Conservation (phyloP, 2,329 filamentous ascomycete species). For the Ilyonectria sp. region DNA sequence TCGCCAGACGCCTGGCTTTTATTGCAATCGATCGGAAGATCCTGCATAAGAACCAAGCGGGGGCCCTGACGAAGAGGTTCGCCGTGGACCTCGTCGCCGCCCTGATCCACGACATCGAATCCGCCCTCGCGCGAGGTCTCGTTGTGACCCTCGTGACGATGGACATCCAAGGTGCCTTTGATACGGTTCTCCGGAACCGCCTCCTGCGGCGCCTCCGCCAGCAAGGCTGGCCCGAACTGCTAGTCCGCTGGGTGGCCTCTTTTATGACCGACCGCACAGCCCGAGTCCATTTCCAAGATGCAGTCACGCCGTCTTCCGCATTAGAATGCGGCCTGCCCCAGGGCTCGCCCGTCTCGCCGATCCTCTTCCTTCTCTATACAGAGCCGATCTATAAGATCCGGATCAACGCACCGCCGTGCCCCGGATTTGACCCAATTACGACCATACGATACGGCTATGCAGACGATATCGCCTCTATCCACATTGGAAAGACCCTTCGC, state of each 20-base stretch:
- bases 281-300: constrained; percentile 22
- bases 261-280: constrained; percentile 30
- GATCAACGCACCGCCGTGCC: not conserved
- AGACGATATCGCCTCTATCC: not conserved
- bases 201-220: constrained; percentile 31
- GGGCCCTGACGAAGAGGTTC: constrained; percentile 44
- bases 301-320: constrained; percentile 13
- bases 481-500: not conserved
- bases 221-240: constrained; percentile 34
- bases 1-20: constrained; percentile 41
- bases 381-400: not conserved
- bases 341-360: not conserved
- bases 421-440: not conserved
- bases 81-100: constrained; percentile 21
- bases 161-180: constrained; percentile 40
- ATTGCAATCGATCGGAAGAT: constrained; percentile 36
- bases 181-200: constrained; percentile 37
- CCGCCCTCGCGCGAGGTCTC: constrained; percentile 24
- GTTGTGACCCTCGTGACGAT: constrained; percentile 35
- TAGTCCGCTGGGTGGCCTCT: constrained; percentile 29
- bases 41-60: constrained; percentile 38
- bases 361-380: not conserved
- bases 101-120: constrained; percentile 40
- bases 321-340: constrained; percentile 23
- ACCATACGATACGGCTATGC: not conserved